Percentiles rank a stretch among this genome's conserved stretches.
These are phyloP conservation scores for Ephemerocybe angulata DNA, from an alignment of 768 basidiomycete genomes.

Conservation along the genomic window DNA sequence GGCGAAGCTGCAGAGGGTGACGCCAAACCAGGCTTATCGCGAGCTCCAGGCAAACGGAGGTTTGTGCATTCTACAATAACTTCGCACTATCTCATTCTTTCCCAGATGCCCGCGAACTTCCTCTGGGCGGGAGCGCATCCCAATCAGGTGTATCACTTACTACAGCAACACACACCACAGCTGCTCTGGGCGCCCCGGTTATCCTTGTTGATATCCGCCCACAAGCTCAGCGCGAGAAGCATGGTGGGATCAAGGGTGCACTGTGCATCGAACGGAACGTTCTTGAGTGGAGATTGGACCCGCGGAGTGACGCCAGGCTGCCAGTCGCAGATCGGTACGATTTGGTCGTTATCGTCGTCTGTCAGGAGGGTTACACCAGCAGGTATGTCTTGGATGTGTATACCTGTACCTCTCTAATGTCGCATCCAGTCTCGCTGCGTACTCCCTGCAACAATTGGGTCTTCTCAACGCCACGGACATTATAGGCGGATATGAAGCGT, in stretches of 20 bases:
- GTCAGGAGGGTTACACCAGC: conserved; percentile 69
- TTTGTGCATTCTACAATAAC: too few species aligned
- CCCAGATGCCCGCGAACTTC: too few species aligned
- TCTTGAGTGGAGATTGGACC: conserved; percentile 80
- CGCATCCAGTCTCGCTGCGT: conserved; percentile 58
- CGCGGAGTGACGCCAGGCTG: conserved; percentile 54
- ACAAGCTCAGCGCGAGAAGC: conserved; percentile 49
- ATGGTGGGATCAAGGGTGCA: conserved; percentile 65
- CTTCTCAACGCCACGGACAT: conserved; percentile 74
- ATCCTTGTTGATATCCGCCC: conserved; percentile 79
- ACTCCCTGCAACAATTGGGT: conserved; percentile 65
- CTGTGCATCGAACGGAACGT: conserved; percentile 72
- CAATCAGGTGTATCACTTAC: neutral
- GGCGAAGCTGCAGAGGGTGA: conserved; percentile 60
- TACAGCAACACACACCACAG: conserved; percentile 32
- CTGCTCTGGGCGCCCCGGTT: conserved; percentile 58
- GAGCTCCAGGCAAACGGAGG: conserved; percentile 53
- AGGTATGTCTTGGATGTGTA: conserved; percentile 25
- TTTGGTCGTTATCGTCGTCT: conserved; percentile 68
- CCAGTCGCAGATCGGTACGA: conserved; percentile 74
- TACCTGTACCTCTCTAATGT: neutral
- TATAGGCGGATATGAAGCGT: conserved; percentile 68
- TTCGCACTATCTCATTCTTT: too few species aligned
- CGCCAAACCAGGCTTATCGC: conserved; percentile 54
- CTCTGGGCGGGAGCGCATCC: too few species aligned